Percentiles rank a stretch among this genome's conserved stretches.
Evolutionary conservation across 2,329 filamentous ascomycete species (phyloP).

Genomic region (Penicillium sp.): DNA sequence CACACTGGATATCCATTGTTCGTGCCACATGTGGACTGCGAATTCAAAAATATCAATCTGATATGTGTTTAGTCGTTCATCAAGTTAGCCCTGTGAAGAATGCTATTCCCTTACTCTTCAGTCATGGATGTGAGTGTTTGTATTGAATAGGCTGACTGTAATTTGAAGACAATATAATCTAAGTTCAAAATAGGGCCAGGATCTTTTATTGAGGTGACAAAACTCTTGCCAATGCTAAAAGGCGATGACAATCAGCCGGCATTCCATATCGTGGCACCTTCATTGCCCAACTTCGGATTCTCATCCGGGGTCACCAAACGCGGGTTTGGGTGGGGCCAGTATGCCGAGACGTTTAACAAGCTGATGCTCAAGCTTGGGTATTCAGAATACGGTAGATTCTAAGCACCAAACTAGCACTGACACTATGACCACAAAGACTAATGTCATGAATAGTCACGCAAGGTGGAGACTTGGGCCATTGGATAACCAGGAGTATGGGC

Average conservation of each 20-base stretch:
- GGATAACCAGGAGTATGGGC: slow-evolving; percentile 64
- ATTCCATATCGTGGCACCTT: slow-evolving; percentile 57
- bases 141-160: not conserved
- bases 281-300: slow-evolving; percentile 59
- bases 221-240: slow-evolving; percentile 47
- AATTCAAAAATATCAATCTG: not conserved
- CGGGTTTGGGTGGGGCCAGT: slow-evolving; percentile 62
- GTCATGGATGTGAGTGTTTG: slow-evolving; percentile 58
- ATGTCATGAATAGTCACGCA: slow-evolving; percentile 44
- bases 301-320: slow-evolving; percentile 42
- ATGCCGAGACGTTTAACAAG: slow-evolving; percentile 65
- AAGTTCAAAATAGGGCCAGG: slow-evolving; percentile 54
- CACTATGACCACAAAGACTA: not conserved
- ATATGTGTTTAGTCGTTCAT: slow-evolving; percentile 51
- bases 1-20: slow-evolving; percentile 60
- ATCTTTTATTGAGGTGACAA: slow-evolving; percentile 60
- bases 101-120: slow-evolving; percentile 69
- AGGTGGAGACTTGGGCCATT: slow-evolving; percentile 70
- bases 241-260: slow-evolving; percentile 40
- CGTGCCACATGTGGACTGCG: not conserved
- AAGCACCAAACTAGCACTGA: not conserved
- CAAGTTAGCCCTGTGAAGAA: slow-evolving; percentile 51
- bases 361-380: slow-evolving; percentile 71
- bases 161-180: not conserved
- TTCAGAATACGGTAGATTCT: slow-evolving; percentile 52